These are phyloP conservation scores for Myriosclerotinia scirpicola DNA, from an alignment of 2,329 filamentous ascomycete genomes.

Conservation along the genomic window DNA sequence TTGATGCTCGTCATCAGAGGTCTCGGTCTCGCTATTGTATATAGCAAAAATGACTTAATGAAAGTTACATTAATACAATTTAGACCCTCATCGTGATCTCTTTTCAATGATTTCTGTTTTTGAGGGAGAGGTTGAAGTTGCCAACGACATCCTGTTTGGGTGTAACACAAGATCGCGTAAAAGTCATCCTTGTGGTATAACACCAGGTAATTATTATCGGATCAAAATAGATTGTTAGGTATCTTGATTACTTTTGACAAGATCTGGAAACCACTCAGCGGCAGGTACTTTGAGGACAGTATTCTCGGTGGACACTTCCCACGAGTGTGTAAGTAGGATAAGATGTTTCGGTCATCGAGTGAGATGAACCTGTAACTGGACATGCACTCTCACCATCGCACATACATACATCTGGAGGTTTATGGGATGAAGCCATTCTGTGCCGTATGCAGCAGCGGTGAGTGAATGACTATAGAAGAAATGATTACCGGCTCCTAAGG, in stretches of 20 bases:
- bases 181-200: background rate
- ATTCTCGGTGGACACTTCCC: background rate
- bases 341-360: background rate
- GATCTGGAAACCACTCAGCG: background rate
- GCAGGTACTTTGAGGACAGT: background rate
- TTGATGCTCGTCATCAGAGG: background rate
- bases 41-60: constrained; percentile 13
- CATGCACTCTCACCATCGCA: too few species aligned
- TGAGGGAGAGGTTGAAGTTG: background rate
- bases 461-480: background rate
- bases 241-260: background rate
- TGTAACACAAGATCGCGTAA: background rate
- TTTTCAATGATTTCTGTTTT: background rate
- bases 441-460: background rate
- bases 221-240: background rate
- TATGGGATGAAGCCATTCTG: background rate
- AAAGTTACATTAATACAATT: constrained; percentile 7
- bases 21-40: constrained; percentile 3
- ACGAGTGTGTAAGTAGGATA: background rate
- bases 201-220: background rate
- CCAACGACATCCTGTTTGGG: background rate
- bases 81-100: background rate
- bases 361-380: background rate
- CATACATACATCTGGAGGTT: constrained; percentile 8
- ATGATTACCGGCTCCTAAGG: background rate